phyloP scores from a whole-genome alignment of 768 basidiomycete genomes.

The Boletus rex-veris region DNA sequence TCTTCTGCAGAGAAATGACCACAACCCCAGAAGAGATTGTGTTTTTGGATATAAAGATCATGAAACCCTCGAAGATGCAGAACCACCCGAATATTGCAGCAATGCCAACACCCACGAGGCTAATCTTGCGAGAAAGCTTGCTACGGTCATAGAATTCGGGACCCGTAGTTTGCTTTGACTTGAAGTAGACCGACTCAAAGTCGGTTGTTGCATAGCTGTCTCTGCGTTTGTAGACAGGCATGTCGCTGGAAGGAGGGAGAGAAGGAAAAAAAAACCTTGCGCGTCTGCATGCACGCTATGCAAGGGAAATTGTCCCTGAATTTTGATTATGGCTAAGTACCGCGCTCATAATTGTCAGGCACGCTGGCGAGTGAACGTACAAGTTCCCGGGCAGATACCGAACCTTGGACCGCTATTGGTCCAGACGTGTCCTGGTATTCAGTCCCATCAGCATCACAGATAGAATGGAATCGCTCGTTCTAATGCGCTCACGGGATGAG shows the following conservation, averaged over 20 bases:
- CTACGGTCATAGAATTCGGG: constrained; percentile 30
- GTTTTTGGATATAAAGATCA: constrained; percentile 22
- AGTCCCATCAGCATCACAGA: no score
- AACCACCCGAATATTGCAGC: constrained; percentile 19
- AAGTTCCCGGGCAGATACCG: neutral
- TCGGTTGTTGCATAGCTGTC: constrained; percentile 10
- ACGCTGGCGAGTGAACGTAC: neutral
- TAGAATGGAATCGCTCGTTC: no score
- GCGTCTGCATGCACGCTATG: neutral
- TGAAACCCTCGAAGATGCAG: constrained; percentile 24
- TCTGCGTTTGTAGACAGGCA: constrained; percentile 2
- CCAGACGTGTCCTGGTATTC: no score
- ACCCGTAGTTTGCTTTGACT: constrained; percentile 19
- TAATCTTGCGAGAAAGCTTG: constrained; percentile 19
- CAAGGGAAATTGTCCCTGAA: neutral
- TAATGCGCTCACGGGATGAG: no score
- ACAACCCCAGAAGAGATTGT: constrained; percentile 24
- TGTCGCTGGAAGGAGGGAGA: neutral
- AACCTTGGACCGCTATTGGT: neutral
- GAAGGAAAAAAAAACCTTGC: neutral
- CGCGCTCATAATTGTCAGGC: neutral
- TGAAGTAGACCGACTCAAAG: constrained; percentile 23
- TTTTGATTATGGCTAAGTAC: constrained; percentile 1
- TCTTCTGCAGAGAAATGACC: constrained; percentile 13
- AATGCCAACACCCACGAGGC: constrained; percentile 24